Percentiles rank a stretch among this genome's conserved stretches.
Evolutionary conservation across 192 early-diverging fungal species (phyloP).

Genomic region (Linnemannia schmuckeri): DNA sequence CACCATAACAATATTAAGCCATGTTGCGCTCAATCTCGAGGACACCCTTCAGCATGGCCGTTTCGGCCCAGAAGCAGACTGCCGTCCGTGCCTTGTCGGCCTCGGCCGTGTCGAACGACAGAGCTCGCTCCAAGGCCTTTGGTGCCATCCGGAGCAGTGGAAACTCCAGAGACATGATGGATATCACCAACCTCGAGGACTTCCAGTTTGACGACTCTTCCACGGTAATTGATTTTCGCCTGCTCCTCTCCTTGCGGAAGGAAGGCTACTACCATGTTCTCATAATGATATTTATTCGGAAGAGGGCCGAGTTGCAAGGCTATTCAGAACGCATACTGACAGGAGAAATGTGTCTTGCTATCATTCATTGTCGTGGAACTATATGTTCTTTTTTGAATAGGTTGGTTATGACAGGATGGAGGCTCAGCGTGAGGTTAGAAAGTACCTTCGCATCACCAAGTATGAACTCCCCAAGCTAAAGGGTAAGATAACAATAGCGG

Average conservation of each 20-base stretch:
- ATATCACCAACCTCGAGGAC: conserved; percentile 63
- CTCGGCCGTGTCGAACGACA: conserved; percentile 29
- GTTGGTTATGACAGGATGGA: conserved; percentile 62
- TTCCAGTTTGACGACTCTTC: conserved; percentile 70
- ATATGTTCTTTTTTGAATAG: conserved; percentile 5
- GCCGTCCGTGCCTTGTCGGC: conserved; percentile 47
- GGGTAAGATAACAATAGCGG: conserved; percentile 46
- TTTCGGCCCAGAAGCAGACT: conserved; percentile 12
- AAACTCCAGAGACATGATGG: conserved; percentile 56
- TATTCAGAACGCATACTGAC: background rate
- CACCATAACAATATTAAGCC: background rate
- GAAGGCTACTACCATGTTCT: too few species aligned
- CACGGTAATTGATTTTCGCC: conserved; percentile 39
- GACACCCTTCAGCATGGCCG: conserved; percentile 21
- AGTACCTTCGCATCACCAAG: conserved; percentile 69
- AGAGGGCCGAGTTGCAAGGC: background rate
- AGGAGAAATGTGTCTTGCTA: background rate
- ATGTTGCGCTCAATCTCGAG: conserved; percentile 55
- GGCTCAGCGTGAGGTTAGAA: conserved; percentile 65
- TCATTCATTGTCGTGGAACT: background rate
- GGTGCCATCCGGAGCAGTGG: conserved; percentile 44
- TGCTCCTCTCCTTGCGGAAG: background rate
- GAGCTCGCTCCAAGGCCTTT: conserved; percentile 45
- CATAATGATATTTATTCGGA: background rate
- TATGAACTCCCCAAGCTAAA: conserved; percentile 72